Conservation (phyloP, 148 eudicot genomes). For the Amaranthus cruentus region DNA sequence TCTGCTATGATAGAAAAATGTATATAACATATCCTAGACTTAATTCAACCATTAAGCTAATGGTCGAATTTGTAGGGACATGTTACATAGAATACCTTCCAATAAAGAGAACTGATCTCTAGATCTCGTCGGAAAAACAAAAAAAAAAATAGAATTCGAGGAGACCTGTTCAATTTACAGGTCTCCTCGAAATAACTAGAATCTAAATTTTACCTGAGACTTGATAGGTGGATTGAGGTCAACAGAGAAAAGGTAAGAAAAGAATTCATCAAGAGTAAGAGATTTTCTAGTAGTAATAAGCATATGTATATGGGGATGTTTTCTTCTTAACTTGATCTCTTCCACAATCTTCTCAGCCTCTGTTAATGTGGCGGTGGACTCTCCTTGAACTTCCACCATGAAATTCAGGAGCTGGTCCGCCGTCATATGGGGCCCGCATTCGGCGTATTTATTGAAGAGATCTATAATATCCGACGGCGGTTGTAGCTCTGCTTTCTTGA, state of each 20-base stretch:
- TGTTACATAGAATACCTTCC: too few relatives aligned
- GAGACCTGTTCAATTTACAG: too few relatives aligned
- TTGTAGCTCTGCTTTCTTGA: slow-evolving; percentile 20
- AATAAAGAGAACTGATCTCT: too few relatives aligned
- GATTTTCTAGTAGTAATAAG: slow-evolving; percentile 18
- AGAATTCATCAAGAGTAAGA: slow-evolving; percentile 25
- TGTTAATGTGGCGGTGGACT: background rate
- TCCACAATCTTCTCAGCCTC: slow-evolving; percentile 23
- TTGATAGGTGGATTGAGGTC: slow-evolving; percentile 31
- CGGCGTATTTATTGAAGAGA: slow-evolving; percentile 20
- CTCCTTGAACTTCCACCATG: slow-evolving; percentile 23
- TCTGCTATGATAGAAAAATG: too few relatives aligned
- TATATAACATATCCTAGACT: too few relatives aligned
- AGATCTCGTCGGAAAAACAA: too few relatives aligned
- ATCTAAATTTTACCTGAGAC: slow-evolving; percentile 12
- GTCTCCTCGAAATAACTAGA: background rate
- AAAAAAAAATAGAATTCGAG: too few relatives aligned
- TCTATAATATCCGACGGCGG: slow-evolving; percentile 19
- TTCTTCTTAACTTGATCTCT: slow-evolving; percentile 21
- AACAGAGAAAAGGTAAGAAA: slow-evolving; percentile 22
- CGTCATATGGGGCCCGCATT: slow-evolving; percentile 21
- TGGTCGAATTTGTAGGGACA: too few relatives aligned
- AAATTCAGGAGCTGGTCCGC: slow-evolving; percentile 19
- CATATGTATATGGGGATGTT: slow-evolving; percentile 12
- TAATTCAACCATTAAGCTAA: too few relatives aligned